A percentile compares a stretch with the other conserved stretches of the same genome.
Conservation (phyloP, 352 stramenopile species). For the Globisporangium yorkense region DNA sequence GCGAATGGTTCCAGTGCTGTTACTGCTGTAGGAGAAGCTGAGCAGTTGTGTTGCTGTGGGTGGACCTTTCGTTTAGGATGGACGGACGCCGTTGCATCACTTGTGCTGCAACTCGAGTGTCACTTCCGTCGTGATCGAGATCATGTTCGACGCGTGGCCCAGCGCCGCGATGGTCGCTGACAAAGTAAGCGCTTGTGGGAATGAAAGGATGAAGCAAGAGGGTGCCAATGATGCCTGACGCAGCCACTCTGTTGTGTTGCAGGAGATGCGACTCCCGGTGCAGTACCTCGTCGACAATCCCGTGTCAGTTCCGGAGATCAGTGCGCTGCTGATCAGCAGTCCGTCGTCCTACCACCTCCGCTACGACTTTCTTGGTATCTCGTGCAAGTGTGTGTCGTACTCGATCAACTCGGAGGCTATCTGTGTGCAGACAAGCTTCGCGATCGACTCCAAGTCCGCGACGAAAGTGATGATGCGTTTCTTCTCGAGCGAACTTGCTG, state of each 20-base stretch:
- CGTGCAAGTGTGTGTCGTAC: constrained; percentile 27
- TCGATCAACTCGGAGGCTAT: constrained; percentile 26
- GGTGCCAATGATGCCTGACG: background rate
- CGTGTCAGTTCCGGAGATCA: constrained; percentile 37
- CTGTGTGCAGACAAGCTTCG: constrained; percentile 42
- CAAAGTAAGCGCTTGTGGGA: constrained; percentile 18
- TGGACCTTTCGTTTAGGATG: constrained; percentile 25
- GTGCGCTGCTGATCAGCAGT: constrained; percentile 43
- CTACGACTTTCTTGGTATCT: constrained; percentile 51
- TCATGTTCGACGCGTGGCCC: constrained; percentile 65
- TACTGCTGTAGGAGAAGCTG: background rate
- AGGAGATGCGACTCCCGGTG: constrained; percentile 65
- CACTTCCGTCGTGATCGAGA: constrained; percentile 47
- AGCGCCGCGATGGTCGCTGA: constrained; percentile 47
- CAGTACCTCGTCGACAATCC: constrained; percentile 72
- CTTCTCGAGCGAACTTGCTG: constrained; percentile 28
- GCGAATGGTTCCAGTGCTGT: background rate
- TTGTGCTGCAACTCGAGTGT: constrained; percentile 51
- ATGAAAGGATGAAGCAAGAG: too few species aligned
- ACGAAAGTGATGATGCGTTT: constrained; percentile 58
- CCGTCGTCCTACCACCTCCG: constrained; percentile 58
- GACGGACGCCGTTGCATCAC: constrained; percentile 52
- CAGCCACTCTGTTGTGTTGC: background rate
- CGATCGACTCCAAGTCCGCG: constrained; percentile 47
- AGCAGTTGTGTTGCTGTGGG: background rate